Conservation (phyloP, 1,284 basidiomycete genomes). For the Malassezia equina region DNA sequence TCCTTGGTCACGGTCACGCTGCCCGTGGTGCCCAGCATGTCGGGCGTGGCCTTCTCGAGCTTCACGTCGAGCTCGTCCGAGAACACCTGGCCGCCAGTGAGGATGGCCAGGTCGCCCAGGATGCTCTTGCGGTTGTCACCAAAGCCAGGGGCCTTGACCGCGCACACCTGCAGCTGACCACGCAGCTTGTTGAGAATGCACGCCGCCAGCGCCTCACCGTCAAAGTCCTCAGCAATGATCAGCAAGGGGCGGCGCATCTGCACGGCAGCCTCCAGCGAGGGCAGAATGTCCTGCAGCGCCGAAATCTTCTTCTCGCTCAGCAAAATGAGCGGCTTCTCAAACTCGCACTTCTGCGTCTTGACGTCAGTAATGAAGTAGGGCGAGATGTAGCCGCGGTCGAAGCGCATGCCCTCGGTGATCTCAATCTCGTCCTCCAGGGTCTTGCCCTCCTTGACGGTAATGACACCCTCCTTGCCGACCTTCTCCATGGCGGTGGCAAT, state of each 20-base stretch:
- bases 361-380: slow-evolving; percentile 99
- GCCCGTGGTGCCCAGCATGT: slow-evolving; percentile 83
- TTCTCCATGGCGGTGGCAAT: slow-evolving; percentile 99
- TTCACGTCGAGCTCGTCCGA: slow-evolving; percentile 97
- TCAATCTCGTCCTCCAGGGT: slow-evolving; percentile 97
- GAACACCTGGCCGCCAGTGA: slow-evolving; percentile 94
- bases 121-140: slow-evolving; percentile 98
- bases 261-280: slow-evolving; percentile 81
- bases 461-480: slow-evolving; percentile 98
- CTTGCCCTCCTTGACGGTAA: slow-evolving; percentile 96
- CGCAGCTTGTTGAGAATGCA: slow-evolving; percentile 98
- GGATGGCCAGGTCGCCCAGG: slow-evolving; percentile 89
- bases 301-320: slow-evolving; percentile 98
- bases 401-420: slow-evolving; percentile 98
- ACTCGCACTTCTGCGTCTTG: slow-evolving; percentile 90
- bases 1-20: slow-evolving; percentile 94
- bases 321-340: slow-evolving; percentile 89
- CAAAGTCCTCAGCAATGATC: slow-evolving; percentile 93
- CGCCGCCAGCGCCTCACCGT: slow-evolving; percentile 92
- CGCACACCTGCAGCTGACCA: slow-evolving; percentile 82
- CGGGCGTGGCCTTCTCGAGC: slow-evolving; percentile 77
- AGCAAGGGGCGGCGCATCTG: slow-evolving; percentile 82
- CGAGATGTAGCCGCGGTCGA: slow-evolving; percentile 96
- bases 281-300: slow-evolving; percentile 84
- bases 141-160: slow-evolving; percentile 94